Evolutionary conservation across 495 filamentous ascomycete genomes (phyloP).

Genomic region (Polyplosphaeria fusca): DNA sequence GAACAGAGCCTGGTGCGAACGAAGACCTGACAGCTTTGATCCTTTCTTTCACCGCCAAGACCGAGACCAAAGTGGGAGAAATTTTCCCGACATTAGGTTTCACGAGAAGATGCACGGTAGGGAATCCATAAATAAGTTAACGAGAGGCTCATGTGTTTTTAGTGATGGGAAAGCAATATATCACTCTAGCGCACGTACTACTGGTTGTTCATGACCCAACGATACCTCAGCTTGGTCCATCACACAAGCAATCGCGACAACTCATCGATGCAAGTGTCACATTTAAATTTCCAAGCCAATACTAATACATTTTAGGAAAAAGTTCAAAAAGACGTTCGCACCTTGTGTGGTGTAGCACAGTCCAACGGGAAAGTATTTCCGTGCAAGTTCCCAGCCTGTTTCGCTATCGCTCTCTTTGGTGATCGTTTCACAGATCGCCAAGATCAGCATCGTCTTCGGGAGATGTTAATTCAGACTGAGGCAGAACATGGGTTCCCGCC

Average conservation of each 20-base stretch:
- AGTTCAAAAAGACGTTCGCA: conserved; percentile 28
- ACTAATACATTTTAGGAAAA: conserved; percentile 8
- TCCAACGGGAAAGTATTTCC: conserved; percentile 23
- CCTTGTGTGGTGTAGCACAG: conserved; percentile 24
- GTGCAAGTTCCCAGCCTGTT: conserved; percentile 25
- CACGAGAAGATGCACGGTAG: conserved; percentile 25
- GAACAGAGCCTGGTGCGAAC: conserved; percentile 18
- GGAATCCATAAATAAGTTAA: too few species aligned
- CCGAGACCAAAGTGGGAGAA: conserved; percentile 27
- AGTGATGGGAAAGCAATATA: conserved; percentile 32
- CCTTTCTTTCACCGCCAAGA: conserved; percentile 23
- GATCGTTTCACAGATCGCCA: conserved; percentile 23
- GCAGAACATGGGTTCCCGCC: conserved; percentile 21
- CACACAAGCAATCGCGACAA: conserved; percentile 22
- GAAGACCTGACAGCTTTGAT: conserved; percentile 24
- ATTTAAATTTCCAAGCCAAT: neutral
- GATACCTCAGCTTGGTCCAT: conserved; percentile 29
- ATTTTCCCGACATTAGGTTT: conserved; percentile 29
- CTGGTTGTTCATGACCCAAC: conserved; percentile 30
- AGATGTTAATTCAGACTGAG: conserved; percentile 12
- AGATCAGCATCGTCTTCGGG: conserved; percentile 18
- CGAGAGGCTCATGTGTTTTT: neutral
- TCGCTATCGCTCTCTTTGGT: conserved; percentile 27
- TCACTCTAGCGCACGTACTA: conserved; percentile 25
- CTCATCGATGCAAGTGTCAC: conserved; percentile 24